Evolutionary conservation across 139 green algal genomes (phyloP).

Genomic region (Tetradesmus lagerheimii): DNA sequence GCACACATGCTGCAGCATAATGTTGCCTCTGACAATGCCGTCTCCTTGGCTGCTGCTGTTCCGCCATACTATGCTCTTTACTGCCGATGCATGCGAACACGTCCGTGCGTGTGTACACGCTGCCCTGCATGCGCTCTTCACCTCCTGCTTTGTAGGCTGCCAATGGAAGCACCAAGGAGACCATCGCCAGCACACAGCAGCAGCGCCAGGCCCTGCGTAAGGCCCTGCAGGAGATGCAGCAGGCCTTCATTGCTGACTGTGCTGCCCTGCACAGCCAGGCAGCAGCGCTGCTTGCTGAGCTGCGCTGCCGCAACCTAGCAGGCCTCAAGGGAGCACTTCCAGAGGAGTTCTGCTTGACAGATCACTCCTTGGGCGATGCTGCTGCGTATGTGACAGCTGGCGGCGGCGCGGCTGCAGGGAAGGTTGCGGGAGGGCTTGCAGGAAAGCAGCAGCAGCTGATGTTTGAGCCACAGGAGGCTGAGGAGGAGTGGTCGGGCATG

Average conservation of each 20-base stretch:
- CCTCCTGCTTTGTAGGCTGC: not conserved
- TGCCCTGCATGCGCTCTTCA: not conserved
- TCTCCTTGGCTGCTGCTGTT: no score
- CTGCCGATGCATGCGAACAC: no score
- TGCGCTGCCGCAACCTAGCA: not conserved
- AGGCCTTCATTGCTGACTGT: not conserved
- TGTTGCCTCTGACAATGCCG: no score
- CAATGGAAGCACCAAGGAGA: not conserved
- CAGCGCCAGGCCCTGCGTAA: not conserved
- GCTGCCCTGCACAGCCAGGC: not conserved
- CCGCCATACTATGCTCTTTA: no score
- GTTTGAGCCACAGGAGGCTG: not conserved
- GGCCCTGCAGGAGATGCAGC: not conserved
- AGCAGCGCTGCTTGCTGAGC: not conserved
- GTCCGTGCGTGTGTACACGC: no score
- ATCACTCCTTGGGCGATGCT: not conserved
- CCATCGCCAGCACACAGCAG: not conserved
- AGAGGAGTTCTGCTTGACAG: not conserved
- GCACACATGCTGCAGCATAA: no score
- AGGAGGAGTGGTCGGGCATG: not conserved
- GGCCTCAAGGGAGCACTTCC: not conserved
- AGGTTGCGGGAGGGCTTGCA: not conserved
- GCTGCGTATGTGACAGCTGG: not conserved
- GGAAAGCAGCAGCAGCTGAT: conserved; percentile 4
- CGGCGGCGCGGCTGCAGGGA: no score